phyloP scores from a whole-genome alignment of 345 rosid species.

The Citrus cavaleriei region DNA sequence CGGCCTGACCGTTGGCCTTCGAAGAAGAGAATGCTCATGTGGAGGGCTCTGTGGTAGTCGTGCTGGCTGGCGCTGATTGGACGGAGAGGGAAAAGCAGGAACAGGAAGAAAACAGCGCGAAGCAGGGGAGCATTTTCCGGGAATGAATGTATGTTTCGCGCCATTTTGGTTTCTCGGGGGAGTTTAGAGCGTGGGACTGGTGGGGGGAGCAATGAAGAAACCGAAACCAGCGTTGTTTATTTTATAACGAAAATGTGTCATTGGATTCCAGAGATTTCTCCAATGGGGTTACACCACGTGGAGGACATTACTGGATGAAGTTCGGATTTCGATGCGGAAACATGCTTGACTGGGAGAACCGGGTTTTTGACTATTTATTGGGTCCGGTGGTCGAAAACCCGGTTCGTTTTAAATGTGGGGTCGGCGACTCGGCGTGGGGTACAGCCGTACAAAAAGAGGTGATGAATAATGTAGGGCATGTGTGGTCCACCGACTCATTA shows the following conservation, averaged over 20 bases:
- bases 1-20: slow-evolving; percentile 95
- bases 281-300: slow-evolving; percentile 48
- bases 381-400: slow-evolving; percentile 5
- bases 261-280: slow-evolving; percentile 67
- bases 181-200: not conserved
- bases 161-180: slow-evolving; percentile 38
- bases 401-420: not conserved
- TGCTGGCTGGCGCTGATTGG: slow-evolving; percentile 33
- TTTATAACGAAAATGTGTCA: slow-evolving; percentile 52
- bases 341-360: slow-evolving; percentile 41
- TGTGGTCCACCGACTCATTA: slow-evolving; percentile 24
- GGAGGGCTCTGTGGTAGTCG: slow-evolving; percentile 78
- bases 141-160: slow-evolving; percentile 47
- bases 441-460: not conserved
- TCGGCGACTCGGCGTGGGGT: slow-evolving; percentile 15
- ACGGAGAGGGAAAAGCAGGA: slow-evolving; percentile 27
- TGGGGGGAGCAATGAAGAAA: not conserved
- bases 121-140: slow-evolving; percentile 26
- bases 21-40: slow-evolving; percentile 82
- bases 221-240: slow-evolving; percentile 15
- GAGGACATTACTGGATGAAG: slow-evolving; percentile 19
- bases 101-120: slow-evolving; percentile 16
- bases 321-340: slow-evolving; percentile 37
- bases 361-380: not conserved
- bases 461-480: slow-evolving; percentile 1